Percentiles rank a stretch among this genome's conserved stretches.
phyloP scores from a whole-genome alignment of 1,139 yeast species.

The Yamadazyma songkhlaensis region DNA sequence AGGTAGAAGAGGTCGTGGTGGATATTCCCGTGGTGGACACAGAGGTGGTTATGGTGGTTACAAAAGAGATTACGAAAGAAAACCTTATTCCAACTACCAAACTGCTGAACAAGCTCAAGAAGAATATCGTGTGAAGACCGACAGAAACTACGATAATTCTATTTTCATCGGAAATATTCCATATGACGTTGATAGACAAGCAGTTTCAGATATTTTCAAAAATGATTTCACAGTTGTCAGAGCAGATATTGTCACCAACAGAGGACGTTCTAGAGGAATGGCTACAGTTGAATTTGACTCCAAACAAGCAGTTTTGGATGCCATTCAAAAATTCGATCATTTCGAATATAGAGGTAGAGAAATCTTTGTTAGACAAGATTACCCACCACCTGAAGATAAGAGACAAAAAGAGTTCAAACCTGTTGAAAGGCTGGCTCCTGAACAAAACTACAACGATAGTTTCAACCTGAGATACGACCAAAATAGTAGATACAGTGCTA shows the following conservation, averaged over 20 bases:
- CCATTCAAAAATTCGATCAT: constrained; percentile 72
- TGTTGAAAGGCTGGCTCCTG: constrained; percentile 11
- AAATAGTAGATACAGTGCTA: constrained; percentile 2
- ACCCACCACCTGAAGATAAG: constrained; percentile 65
- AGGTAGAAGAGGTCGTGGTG: constrained; percentile 18
- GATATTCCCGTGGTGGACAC: constrained; percentile 21
- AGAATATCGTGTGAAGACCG: constrained; percentile 39
- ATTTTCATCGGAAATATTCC: constrained; percentile 75
- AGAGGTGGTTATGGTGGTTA: constrained; percentile 18
- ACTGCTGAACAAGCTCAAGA: constrained; percentile 26
- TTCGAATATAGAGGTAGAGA: constrained; percentile 70
- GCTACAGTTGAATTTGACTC: constrained; percentile 85
- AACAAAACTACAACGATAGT: constrained; percentile 13
- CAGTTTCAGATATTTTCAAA: constrained; percentile 57
- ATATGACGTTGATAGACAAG: constrained; percentile 57
- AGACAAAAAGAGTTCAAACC: constrained; percentile 13
- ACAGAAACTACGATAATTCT: constrained; percentile 67
- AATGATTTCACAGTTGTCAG: constrained; percentile 71
- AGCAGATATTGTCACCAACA: constrained; percentile 82
- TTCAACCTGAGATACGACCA: constrained; percentile 12
- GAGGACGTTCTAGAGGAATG: constrained; percentile 88
- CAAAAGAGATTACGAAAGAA: constrained; percentile 18
- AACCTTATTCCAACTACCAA: constrained; percentile 21
- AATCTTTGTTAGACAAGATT: constrained; percentile 87
- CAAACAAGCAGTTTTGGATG: constrained; percentile 67